These are phyloP conservation scores for Lactarius quietus DNA, from an alignment of 768 basidiomycete species.

Conservation along the genomic window DNA sequence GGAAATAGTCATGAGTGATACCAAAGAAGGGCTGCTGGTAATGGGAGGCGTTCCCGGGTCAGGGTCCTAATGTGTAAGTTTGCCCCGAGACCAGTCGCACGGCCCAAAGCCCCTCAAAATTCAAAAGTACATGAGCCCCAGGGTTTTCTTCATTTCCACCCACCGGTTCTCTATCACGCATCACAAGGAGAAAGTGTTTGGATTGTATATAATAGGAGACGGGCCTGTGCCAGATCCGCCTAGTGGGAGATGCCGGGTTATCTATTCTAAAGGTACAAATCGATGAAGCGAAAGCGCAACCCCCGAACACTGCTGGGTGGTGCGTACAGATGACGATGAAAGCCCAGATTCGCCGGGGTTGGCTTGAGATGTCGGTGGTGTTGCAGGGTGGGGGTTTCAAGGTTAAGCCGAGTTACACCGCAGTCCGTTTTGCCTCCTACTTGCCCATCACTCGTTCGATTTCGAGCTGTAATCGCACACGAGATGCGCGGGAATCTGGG, in stretches of 20 bases:
- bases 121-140: background rate
- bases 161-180: background rate
- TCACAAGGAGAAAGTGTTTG: background rate
- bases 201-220: conserved; percentile 1
- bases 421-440: conserved; percentile 1
- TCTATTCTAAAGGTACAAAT: conserved; percentile 10
- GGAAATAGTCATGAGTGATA: conserved; percentile 2
- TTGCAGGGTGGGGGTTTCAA: too few species aligned
- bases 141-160: background rate
- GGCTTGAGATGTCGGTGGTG: conserved; percentile 3
- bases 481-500: conserved; percentile 40
- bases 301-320: background rate
- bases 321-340: background rate
- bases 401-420: background rate
- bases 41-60: background rate
- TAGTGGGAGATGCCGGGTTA: conserved; percentile 5
- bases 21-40: background rate
- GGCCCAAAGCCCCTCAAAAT: conserved; percentile 1
- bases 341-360: background rate
- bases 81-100: conserved; percentile 10
- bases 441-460: conserved; percentile 56
- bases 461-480: conserved; percentile 59
- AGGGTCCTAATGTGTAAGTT: background rate
- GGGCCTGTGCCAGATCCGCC: conserved; percentile 13
- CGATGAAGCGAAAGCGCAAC: conserved; percentile 15